phyloP scores from a whole-genome alignment of 805 yeast genomes.

The Kuraishia borneana region DNA sequence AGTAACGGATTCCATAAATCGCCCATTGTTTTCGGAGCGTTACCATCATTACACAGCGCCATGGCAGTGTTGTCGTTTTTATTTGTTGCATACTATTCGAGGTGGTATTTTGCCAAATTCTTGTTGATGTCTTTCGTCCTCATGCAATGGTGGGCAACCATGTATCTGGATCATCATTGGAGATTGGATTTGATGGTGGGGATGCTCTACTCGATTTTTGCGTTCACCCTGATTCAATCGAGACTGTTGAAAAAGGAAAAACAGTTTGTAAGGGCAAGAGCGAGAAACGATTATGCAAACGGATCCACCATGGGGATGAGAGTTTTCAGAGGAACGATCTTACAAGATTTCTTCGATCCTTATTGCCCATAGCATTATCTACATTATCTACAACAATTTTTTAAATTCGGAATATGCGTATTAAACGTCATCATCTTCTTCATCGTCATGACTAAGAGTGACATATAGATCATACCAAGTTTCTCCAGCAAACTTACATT shows the following conservation, averaged over 20 bases:
- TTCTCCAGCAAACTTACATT: constrained; percentile 44
- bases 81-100: constrained; percentile 27
- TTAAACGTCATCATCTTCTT: constrained; percentile 16
- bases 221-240: constrained; percentile 27
- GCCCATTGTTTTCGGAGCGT: constrained; percentile 71
- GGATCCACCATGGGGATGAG: constrained; percentile 56
- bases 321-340: constrained; percentile 35
- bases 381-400: neutral
- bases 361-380: constrained; percentile 6
- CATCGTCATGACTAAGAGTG: constrained; percentile 30
- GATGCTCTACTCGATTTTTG: constrained; percentile 33
- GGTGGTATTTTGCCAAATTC: constrained; percentile 22
- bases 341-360: constrained; percentile 47
- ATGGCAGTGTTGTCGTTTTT: constrained; percentile 45
- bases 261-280: constrained; percentile 25
- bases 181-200: constrained; percentile 51
- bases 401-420: constrained; percentile 4
- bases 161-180: constrained; percentile 67
- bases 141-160: constrained; percentile 67
- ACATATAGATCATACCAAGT: constrained; percentile 49
- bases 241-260: constrained; percentile 24
- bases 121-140: constrained; percentile 31
- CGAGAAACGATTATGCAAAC: constrained; percentile 24
- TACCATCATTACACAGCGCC: constrained; percentile 58
- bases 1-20: constrained; percentile 53